These are phyloP conservation scores for Tulasnella sp. DNA, from an alignment of 768 basidiomycete species.

Conservation along the genomic window DNA sequence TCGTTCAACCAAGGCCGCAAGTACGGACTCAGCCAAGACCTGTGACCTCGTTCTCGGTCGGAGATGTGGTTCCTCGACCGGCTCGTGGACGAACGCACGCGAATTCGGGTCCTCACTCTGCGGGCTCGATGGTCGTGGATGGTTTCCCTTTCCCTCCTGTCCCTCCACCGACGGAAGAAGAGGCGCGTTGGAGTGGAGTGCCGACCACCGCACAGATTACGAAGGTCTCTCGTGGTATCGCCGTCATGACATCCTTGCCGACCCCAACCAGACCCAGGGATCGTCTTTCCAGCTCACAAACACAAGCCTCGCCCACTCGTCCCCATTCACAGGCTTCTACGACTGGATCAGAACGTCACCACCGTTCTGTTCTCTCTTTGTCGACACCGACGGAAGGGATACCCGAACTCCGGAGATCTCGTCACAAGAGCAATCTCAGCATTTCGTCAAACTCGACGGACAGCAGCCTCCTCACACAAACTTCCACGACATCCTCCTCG, in stretches of 20 bases:
- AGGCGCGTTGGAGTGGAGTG: neutral
- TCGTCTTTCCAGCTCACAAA: neutral
- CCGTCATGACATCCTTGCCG: neutral
- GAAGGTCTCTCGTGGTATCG: neutral
- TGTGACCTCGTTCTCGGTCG: neutral
- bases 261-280: neutral
- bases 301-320: neutral
- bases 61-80: neutral
- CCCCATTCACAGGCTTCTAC: neutral
- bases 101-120: neutral
- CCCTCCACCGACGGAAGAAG: neutral
- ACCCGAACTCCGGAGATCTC: neutral
- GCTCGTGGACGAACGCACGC: neutral
- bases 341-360: neutral
- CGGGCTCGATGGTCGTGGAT: neutral
- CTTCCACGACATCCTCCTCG: neutral
- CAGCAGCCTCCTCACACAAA: neutral
- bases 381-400: neutral
- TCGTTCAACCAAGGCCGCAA: neutral
- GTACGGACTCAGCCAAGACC: neutral
- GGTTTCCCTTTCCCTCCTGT: slow-evolving; percentile 2
- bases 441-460: slow-evolving; percentile 8
- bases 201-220: neutral
- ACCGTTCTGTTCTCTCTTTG: neutral
- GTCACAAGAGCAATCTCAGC: slow-evolving; percentile 9